Evolutionary conservation across 768 basidiomycete genomes (phyloP).

Genomic region (Rhodotorula paludigena): DNA sequence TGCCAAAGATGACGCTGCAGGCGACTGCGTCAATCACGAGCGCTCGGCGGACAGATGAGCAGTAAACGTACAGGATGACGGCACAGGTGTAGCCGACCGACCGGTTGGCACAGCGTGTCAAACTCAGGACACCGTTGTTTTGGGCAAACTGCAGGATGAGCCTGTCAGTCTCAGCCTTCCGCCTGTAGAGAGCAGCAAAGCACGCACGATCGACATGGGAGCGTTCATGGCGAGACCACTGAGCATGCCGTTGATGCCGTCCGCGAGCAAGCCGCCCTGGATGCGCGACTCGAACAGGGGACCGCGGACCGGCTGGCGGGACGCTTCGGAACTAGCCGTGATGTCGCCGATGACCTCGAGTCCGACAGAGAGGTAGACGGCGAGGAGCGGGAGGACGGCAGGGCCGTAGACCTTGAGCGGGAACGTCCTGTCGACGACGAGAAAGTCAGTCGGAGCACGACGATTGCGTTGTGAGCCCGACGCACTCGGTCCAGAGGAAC

Average conservation of each 20-base stretch:
- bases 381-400: background rate
- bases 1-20: background rate
- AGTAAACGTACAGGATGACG: no score
- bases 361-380: background rate
- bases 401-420: background rate
- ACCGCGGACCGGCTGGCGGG: background rate
- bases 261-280: conserved; percentile 1
- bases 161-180: no score
- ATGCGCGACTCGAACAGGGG: background rate
- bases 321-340: background rate
- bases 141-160: no score
- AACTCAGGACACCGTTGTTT: background rate
- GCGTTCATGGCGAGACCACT: background rate
- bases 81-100: background rate
- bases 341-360: conserved; percentile 2
- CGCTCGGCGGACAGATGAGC: no score
- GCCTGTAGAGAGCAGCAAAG: no score
- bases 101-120: background rate
- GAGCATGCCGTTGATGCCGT: background rate
- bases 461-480: no score
- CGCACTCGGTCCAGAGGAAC: background rate
- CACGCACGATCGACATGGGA: background rate
- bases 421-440: background rate
- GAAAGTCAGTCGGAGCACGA: background rate
- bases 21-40: no score